Evolutionary conservation across 495 filamentous ascomycete genomes (phyloP), one percentile per base, ranked within the genome.

Genomic region (Endocarpon pusillum): DNA sequence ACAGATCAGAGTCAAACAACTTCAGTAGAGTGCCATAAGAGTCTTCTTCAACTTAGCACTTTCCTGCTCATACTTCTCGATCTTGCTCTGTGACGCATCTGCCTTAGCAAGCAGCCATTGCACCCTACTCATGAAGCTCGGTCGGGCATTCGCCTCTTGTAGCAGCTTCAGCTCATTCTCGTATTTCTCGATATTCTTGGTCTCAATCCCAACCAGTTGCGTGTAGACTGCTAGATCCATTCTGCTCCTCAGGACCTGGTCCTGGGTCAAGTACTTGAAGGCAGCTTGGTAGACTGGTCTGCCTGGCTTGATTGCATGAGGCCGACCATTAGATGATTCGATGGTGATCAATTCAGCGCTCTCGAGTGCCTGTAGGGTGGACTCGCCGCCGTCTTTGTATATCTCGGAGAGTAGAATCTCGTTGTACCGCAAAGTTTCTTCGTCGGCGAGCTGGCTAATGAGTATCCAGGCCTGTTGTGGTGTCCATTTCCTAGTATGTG

Each of bases 401-500:
- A 82, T 64, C 43, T 78, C 71, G 9, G 70, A 66, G 1, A 92
- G 63, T 2, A 94, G 58, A 10, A 92, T 57, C 41, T 85, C 78
- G 60, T 84, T 87, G 58, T 92, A 96, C 0, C 75, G 63, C 1
- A 94, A 55, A 5, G 74, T 69, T 11, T 67, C 54, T 4, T 55
- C 35, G 9, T 52, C 34, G 0, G 79, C 75, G 10, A 97, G 66
- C 5, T 62, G 50, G 45, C 78, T 82, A 49, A 96, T 74, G 1
- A 97, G 56, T 36, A 77, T 66, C 89, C 89, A 97, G 1, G 83
- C 89, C 53, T 94, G 89, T 48, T 86, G 73, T 17, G 68, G 60
- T 1, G 67, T 73, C 82, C 83, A 97, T 34, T 69, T 55, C 35
- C 64, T 59, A 28, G 42, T 1, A 47, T 47, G 12, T 59, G 53